Base-by-base conservation (phyloP, 2,329 filamentous ascomycete species). In the Fusarium sp. region DNA sequence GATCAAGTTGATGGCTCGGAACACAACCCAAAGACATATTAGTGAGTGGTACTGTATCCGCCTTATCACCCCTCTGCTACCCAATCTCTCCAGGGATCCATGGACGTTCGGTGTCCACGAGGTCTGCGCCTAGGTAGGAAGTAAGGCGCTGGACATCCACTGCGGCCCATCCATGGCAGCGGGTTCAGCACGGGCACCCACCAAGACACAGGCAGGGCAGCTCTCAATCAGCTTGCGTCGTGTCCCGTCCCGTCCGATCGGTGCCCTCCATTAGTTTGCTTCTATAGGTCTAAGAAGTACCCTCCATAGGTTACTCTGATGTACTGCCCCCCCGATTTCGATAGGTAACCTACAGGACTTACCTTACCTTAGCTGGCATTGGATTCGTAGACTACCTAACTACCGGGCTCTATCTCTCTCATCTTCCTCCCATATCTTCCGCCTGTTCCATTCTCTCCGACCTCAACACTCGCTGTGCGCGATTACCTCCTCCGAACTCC, bases 291-390 rank as follows among this genome's bases (percentile, higher is more conserved):
- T 18, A 35, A 35, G 47, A 50, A 50, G 47, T 50, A 25, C 46
- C n/a, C 27, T 35, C 33, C 33, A 35, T 35, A 18, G 22, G 39
- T 56, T 38, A 31, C 36, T 49, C 44, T 52, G 44, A 31, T 65
- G 64, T 59, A 62, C 69, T 60, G 52, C 45, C 69, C 64, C 58
- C 69, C 64, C 58, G 68, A 67, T 64, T 70, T 62, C 63, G 53
- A 68, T 50, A 72, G 52, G 35, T 42, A n/a, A 59, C 35, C 25
- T 58, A 52, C 44, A 50, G 31, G 47, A 50, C 58, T 49, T 63
- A 44, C 58, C 50, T 55, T 55, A 47, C 42, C 62, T 47, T 64
- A 50, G 41, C 29, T 45, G 39, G 49, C 49, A 55, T 55, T 54
- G 33, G 46, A 68, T 47, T 58, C 47, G 52, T 47, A 68, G 42